phyloP scores from a whole-genome alignment of 2,329 filamentous ascomycete genomes.

The Fusarium sp. region DNA sequence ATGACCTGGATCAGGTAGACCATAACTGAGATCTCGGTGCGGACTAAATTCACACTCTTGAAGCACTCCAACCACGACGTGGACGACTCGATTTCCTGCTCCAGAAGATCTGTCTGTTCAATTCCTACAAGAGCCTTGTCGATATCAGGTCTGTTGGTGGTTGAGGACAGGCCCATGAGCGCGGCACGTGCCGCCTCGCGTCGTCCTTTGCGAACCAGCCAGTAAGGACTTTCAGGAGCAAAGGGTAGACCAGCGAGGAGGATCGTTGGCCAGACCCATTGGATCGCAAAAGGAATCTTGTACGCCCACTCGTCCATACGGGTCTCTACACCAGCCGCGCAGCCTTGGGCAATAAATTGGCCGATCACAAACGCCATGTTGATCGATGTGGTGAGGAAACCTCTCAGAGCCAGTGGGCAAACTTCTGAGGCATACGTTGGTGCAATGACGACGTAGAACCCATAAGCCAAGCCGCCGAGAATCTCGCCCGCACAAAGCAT shows the following conservation, averaged over 20 bases:
- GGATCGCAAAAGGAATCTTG: conserved; percentile 49
- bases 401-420: conserved; percentile 51
- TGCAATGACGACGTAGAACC: background rate
- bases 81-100: conserved; percentile 51
- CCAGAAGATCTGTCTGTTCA: conserved; percentile 61
- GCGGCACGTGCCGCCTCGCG: conserved; percentile 41
- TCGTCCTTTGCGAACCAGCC: conserved; percentile 42
- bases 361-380: conserved; percentile 56
- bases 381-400: conserved; percentile 52
- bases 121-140: conserved; percentile 69
- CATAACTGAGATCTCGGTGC: conserved; percentile 56
- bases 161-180: conserved; percentile 42
- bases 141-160: conserved; percentile 53
- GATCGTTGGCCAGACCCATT: conserved; percentile 48
- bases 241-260: conserved; percentile 42
- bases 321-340: conserved; percentile 43
- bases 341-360: conserved; percentile 44
- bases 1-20: conserved; percentile 53
- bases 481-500: background rate
- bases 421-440: conserved; percentile 57
- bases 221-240: conserved; percentile 49
- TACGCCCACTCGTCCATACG: conserved; percentile 45
- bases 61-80: conserved; percentile 58
- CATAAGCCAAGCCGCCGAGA: background rate
- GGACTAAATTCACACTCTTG: conserved; percentile 55